A percentile compares a stretch with the other conserved stretches of the same genome.
Evolutionary conservation across 164 flowering plant genomes (phyloP).

Genomic region (Nymphaea colorata): DNA sequence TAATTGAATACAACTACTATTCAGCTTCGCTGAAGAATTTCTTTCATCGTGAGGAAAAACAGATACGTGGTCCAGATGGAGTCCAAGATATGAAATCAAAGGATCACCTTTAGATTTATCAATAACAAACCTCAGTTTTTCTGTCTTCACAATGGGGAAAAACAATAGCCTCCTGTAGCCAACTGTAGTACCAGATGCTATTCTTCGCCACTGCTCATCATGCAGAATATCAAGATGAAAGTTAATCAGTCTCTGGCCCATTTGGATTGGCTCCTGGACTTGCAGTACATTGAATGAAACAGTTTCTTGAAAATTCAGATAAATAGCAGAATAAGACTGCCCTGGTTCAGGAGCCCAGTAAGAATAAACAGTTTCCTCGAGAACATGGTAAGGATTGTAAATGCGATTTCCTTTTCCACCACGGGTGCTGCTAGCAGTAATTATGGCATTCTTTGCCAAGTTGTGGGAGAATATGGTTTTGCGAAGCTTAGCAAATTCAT

Average conservation of each 20-base stretch:
- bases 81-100: conserved; percentile 51
- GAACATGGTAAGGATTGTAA: conserved; percentile 33
- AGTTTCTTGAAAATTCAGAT: conserved; percentile 30
- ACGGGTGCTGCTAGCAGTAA: conserved; percentile 56
- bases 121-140: conserved; percentile 44
- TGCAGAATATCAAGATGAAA: conserved; percentile 53
- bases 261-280: conserved; percentile 84
- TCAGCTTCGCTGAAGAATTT: conserved; percentile 11
- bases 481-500: conserved; percentile 50
- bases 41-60: conserved; percentile 1
- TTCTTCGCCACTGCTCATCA: conserved; percentile 39
- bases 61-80: conserved; percentile 47
- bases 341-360: conserved; percentile 85
- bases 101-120: conserved; percentile 64
- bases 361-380: conserved; percentile 42
- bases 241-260: conserved; percentile 68
- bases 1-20: conserved; percentile 16
- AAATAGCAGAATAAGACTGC: conserved; percentile 38
- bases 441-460: conserved; percentile 40
- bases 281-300: conserved; percentile 55
- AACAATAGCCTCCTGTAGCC: conserved; percentile 62
- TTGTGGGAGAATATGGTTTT: conserved; percentile 55
- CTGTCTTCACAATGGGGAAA: conserved; percentile 38
- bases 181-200: conserved; percentile 56
- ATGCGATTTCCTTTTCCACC: conserved; percentile 31